These are phyloP conservation scores for Hypoxylon lenormandii DNA, from an alignment of 495 filamentous ascomycete species.

Conservation along the genomic window DNA sequence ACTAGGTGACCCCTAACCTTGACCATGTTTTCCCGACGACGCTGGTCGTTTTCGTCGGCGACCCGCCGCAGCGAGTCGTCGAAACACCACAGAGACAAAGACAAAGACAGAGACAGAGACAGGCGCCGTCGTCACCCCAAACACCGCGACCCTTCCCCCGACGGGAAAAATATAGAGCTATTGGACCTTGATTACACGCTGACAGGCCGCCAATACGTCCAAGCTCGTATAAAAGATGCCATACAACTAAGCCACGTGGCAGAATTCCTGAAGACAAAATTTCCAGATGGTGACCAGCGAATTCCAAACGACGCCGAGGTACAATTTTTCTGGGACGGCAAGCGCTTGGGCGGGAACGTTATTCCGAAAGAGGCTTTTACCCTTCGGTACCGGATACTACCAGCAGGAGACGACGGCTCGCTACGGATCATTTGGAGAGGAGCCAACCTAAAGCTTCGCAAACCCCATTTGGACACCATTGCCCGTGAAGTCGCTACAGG, in stretches of 20 bases:
- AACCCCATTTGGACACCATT: constrained; percentile 22
- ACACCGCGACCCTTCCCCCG: constrained; percentile 19
- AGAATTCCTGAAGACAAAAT: constrained; percentile 22
- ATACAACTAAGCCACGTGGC: constrained; percentile 10
- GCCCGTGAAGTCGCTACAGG: constrained; percentile 23
- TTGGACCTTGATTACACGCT: constrained; percentile 29
- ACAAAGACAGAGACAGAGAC: constrained; percentile 22
- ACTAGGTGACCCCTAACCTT: constrained; percentile 13
- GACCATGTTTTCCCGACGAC: constrained; percentile 30
- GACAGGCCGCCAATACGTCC: constrained; percentile 11
- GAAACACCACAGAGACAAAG: constrained; percentile 20
- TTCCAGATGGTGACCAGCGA: constrained; percentile 2
- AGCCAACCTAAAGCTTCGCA: constrained; percentile 16
- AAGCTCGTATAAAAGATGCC: constrained; percentile 15
- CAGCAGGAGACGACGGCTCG: constrained; percentile 26
- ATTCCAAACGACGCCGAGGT: constrained; percentile 33
- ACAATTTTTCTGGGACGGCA: constrained; percentile 27
- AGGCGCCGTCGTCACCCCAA: constrained; percentile 10
- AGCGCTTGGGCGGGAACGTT: constrained; percentile 14
- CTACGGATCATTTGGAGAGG: constrained; percentile 24
- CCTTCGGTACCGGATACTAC: constrained; percentile 32
- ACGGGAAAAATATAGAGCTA: constrained; percentile 34
- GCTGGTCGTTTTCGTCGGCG: constrained; percentile 23
- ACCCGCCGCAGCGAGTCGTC: constrained; percentile 15
- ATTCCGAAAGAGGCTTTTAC: constrained; percentile 14